A percentile compares a stretch with the other conserved stretches of the same genome.
These are phyloP conservation scores for Talaromyces verruculosus DNA, from an alignment of 2,329 filamentous ascomycete species.

Conservation along the genomic window DNA sequence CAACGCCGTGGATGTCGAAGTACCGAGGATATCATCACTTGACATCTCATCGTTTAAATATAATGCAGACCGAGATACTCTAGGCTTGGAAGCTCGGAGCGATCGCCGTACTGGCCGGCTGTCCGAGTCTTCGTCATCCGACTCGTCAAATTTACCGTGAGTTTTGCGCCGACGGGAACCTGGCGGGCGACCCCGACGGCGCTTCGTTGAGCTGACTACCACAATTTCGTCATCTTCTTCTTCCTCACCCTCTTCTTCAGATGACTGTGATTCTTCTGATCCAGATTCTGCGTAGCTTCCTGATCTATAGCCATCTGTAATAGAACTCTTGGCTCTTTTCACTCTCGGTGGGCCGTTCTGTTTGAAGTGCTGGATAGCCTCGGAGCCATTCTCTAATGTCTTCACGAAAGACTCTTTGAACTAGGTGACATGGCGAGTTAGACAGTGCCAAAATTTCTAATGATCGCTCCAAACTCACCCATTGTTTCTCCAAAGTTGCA, in stretches of 20 bases:
- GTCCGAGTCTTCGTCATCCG: background rate
- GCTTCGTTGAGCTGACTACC: background rate
- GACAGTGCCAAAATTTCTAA: background rate
- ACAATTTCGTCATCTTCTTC: conserved; percentile 10
- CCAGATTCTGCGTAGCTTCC: conserved; percentile 19
- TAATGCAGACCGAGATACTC: background rate
- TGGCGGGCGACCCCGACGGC: conserved; percentile 9
- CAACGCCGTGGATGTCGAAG: conserved; percentile 14
- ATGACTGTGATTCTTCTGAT: conserved; percentile 22
- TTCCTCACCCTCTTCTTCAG: conserved; percentile 15
- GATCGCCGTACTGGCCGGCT: conserved; percentile 17
- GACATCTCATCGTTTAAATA: conserved; percentile 29
- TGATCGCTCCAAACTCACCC: conserved; percentile 29
- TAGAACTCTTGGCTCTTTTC: background rate
- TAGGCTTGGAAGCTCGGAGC: conserved; percentile 1
- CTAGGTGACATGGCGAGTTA: conserved; percentile 25
- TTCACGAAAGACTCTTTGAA: conserved; percentile 31
- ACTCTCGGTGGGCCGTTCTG: conserved; percentile 19
- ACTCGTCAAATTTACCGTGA: background rate
- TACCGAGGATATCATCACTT: conserved; percentile 28
- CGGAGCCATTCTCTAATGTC: conserved; percentile 31
- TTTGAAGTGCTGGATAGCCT: conserved; percentile 30
- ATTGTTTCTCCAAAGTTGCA: conserved; percentile 37
- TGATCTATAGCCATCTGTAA: background rate
- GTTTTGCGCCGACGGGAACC: conserved; percentile 9